A percentile compares a stretch with the other conserved stretches of the same genome.
Evolutionary conservation across 1,284 basidiomycete genomes (phyloP).

Genomic region (Cryptococcus sp.): DNA sequence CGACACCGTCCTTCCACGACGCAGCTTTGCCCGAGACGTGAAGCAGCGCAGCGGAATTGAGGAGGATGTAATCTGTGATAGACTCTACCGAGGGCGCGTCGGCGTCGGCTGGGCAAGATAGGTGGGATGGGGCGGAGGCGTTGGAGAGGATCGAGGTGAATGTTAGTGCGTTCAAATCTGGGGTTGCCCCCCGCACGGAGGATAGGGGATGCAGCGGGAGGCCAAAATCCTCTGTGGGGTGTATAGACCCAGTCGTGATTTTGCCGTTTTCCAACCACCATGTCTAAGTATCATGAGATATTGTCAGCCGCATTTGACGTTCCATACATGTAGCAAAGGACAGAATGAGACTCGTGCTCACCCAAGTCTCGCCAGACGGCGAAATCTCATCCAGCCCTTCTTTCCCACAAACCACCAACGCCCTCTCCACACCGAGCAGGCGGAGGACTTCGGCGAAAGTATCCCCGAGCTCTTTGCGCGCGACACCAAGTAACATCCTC

Average conservation of each 20-base stretch:
- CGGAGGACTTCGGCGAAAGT: constrained; percentile 77
- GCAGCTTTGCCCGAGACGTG: constrained; percentile 73
- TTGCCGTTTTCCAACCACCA: constrained; percentile 56
- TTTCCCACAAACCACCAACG: constrained; percentile 89
- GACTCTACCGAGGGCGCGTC: constrained; percentile 59
- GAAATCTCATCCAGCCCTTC: constrained; percentile 95
- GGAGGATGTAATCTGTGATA: constrained; percentile 76
- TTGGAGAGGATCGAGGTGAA: constrained; percentile 57
- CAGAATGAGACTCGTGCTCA: constrained; percentile 55
- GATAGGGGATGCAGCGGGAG: constrained; percentile 68
- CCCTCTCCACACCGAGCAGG: constrained; percentile 67
- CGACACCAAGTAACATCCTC: constrained; percentile 88
- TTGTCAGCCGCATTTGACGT: constrained; percentile 10
- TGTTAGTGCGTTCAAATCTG: constrained; percentile 65
- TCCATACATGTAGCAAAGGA: background rate
- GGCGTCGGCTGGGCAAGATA: constrained; percentile 52
- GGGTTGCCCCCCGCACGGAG: constrained; percentile 70
- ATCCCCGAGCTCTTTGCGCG: constrained; percentile 77
- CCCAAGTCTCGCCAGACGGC: constrained; percentile 84
- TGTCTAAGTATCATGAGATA: constrained; percentile 39
- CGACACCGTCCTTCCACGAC: constrained; percentile 71
- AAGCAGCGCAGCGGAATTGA: constrained; percentile 81
- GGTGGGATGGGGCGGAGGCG: constrained; percentile 40
- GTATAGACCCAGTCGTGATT: constrained; percentile 53
- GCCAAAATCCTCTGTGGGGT: constrained; percentile 65